Evolutionary conservation across 177 flowering plant genomes (phyloP).

Genomic region (Tripterygium wilfordii): DNA sequence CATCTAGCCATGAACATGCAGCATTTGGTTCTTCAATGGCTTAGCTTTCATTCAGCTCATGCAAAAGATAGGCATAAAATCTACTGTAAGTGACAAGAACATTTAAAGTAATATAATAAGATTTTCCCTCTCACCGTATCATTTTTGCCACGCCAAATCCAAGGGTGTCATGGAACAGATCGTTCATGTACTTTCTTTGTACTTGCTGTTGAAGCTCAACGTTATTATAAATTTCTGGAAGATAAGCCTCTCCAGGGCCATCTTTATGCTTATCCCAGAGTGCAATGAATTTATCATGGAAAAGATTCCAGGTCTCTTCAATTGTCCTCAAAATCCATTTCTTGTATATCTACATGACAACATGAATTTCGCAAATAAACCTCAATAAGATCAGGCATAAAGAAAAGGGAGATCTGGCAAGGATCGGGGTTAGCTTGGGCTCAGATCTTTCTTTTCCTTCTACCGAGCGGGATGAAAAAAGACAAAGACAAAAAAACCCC

Average conservation of each 20-base stretch:
- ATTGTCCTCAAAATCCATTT: slow-evolving; percentile 74
- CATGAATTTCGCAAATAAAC: background rate
- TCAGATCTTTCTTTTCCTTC: no score
- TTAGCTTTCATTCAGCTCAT: no score
- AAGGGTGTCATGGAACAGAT: slow-evolving; percentile 80
- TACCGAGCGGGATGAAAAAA: no score
- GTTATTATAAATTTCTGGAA: slow-evolving; percentile 62
- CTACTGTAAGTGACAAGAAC: no score
- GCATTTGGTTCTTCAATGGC: no score
- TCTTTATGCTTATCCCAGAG: slow-evolving; percentile 76
- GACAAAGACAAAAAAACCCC: no score
- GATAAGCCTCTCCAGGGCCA: slow-evolving; percentile 92
- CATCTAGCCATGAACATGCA: no score
- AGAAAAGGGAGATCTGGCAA: no score
- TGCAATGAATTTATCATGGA: slow-evolving; percentile 55
- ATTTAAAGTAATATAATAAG: background rate
- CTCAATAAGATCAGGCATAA: no score
- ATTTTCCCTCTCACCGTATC: slow-evolving; percentile 58
- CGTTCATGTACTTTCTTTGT: slow-evolving; percentile 52
- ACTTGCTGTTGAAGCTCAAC: slow-evolving; percentile 48
- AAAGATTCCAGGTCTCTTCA: slow-evolving; percentile 82
- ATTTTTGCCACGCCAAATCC: slow-evolving; percentile 98
- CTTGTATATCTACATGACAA: slow-evolving; percentile 57
- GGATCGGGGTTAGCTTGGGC: no score
- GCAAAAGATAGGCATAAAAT: no score